phyloP scores from a whole-genome alignment of 139 green algal species.

The Coelastrella sp. region DNA sequence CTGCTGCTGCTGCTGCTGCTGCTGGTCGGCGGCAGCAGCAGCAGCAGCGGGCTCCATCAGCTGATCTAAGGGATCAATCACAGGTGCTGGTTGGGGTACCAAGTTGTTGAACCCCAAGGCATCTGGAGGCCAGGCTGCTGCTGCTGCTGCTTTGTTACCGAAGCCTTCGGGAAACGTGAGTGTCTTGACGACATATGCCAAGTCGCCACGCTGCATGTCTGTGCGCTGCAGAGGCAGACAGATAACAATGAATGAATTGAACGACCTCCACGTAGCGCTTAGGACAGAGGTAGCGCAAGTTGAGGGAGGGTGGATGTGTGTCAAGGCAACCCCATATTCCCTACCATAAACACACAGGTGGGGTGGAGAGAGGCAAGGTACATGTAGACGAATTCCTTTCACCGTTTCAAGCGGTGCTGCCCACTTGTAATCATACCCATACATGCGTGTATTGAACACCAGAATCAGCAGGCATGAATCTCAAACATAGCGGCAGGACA shows the following conservation, averaged over 20 bases:
- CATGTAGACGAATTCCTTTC: no score
- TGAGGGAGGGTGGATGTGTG: neutral
- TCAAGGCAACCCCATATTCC: no score
- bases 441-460: no score
- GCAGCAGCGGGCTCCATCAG: no score
- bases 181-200: conserved; percentile 29
- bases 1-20: no score
- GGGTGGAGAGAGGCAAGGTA: no score
- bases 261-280: neutral
- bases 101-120: conserved; percentile 18
- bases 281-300: neutral
- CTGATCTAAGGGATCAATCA: neutral
- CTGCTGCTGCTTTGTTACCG: neutral
- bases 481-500: no score
- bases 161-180: neutral
- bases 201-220: conserved; percentile 21
- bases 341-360: no score
- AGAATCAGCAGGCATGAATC: no score
- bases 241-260: neutral
- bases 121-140: conserved; percentile 33
- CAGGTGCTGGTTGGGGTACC: neutral
- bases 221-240: conserved; percentile 2
- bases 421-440: no score
- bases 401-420: no score
- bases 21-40: no score